phyloP scores from a whole-genome alignment of 768 basidiomycete species.

The Dentipellis sp. region DNA sequence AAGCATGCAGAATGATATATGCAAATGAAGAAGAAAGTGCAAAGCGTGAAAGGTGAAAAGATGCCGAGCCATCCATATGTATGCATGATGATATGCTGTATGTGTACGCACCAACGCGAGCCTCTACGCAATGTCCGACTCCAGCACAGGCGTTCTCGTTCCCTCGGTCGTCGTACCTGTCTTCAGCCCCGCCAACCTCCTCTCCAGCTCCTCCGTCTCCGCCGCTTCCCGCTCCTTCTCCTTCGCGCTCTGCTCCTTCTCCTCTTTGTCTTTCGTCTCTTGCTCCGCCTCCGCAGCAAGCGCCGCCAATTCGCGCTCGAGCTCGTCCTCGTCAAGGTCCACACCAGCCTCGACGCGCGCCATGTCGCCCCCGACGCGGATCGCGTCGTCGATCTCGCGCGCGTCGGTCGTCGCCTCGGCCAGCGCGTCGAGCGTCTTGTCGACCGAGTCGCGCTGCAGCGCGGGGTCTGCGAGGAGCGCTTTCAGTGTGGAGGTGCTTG shows the following conservation, averaged over 20 bases:
- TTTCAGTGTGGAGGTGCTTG: slow-evolving; percentile 69
- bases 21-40: neutral
- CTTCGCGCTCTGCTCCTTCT: slow-evolving; percentile 5
- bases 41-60: too few relatives aligned
- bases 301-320: slow-evolving; percentile 58
- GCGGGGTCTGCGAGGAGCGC: slow-evolving; percentile 74
- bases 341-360: slow-evolving; percentile 32
- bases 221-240: slow-evolving; percentile 9
- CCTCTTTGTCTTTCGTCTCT: slow-evolving; percentile 17
- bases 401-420: slow-evolving; percentile 79
- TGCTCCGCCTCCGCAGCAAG: slow-evolving; percentile 39
- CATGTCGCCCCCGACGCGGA: slow-evolving; percentile 57
- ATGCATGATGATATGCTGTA: neutral
- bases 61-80: too few relatives aligned
- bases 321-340: slow-evolving; percentile 40
- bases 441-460: slow-evolving; percentile 68
- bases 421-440: slow-evolving; percentile 82
- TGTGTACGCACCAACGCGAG: neutral
- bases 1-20: neutral
- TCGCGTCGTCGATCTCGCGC: slow-evolving; percentile 71
- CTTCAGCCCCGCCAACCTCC: neutral
- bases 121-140: neutral
- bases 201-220: neutral
- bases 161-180: neutral
- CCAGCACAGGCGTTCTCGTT: neutral